Percentiles rank a stretch among this genome's conserved stretches.
Conservation (phyloP, 805 yeast genomes). For the Lachancea sp. region DNA sequence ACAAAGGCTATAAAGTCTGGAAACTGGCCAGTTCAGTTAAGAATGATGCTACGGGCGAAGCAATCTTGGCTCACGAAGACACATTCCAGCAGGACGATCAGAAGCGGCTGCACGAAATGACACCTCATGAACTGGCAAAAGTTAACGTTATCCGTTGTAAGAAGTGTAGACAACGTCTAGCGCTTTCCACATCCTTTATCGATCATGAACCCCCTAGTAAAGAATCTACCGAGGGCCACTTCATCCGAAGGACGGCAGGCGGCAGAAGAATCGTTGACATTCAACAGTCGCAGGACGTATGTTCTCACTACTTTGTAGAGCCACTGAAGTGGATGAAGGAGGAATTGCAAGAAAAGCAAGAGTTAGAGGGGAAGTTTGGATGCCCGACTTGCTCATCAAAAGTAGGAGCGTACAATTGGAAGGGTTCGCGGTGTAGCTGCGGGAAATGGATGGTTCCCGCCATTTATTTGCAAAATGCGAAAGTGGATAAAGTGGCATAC, state of each 20-base stretch:
- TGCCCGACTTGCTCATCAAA: conserved; percentile 84
- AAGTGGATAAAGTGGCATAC: conserved; percentile 58
- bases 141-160: conserved; percentile 60
- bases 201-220: conserved; percentile 61
- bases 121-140: conserved; percentile 22
- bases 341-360: conserved; percentile 61
- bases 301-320: conserved; percentile 84
- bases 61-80: conserved; percentile 27
- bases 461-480: conserved; percentile 69
- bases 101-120: conserved; percentile 19
- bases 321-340: conserved; percentile 89
- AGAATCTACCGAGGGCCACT: conserved; percentile 58
- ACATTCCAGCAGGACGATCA: conserved; percentile 29
- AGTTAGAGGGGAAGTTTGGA: conserved; percentile 75
- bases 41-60: conserved; percentile 38
- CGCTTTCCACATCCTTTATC: conserved; percentile 54
- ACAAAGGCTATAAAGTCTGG: conserved; percentile 41
- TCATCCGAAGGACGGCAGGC: conserved; percentile 56
- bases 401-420: conserved; percentile 92
- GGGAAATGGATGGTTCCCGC: conserved; percentile 96
- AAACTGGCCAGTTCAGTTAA: conserved; percentile 33
- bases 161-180: conserved; percentile 69
- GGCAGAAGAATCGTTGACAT: conserved; percentile 54
- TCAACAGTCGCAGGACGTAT: conserved; percentile 49
- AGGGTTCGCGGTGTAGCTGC: conserved; percentile 88